These are phyloP conservation scores for Pelagophyceae sp. DNA, from an alignment of 352 stramenopile genomes.

Conservation along the genomic window DNA sequence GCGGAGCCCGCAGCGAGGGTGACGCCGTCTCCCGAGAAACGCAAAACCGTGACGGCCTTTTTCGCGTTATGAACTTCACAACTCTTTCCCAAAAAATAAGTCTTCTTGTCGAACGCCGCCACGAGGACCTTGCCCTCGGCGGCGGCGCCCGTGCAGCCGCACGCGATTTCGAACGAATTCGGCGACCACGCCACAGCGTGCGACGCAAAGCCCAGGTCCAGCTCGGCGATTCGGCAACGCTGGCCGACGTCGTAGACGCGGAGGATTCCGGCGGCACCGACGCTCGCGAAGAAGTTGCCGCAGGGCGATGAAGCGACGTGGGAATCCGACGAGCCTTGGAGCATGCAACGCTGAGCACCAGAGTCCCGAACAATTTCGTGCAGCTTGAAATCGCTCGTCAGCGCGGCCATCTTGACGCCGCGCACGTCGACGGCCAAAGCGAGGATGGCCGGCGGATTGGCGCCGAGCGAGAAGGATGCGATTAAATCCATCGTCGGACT, in stretches of 20 bases:
- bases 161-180: not conserved
- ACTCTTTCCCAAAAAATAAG: not conserved
- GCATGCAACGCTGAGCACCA: not conserved
- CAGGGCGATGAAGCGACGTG: not conserved
- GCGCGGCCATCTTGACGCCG: not conserved
- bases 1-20: slow-evolving; percentile 64
- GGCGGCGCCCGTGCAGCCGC: not conserved
- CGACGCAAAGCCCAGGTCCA: not conserved
- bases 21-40: slow-evolving; percentile 67
- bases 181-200: not conserved
- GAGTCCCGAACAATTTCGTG: not conserved
- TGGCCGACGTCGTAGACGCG: not conserved
- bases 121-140: slow-evolving; percentile 20
- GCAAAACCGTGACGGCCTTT: slow-evolving; percentile 35
- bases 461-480: not conserved
- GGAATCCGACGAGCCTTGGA: not conserved
- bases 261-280: not conserved
- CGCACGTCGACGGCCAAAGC: not conserved
- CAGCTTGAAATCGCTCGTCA: not conserved
- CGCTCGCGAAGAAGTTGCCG: not conserved
- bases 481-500: not conserved
- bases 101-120: slow-evolving; percentile 6
- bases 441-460: not conserved
- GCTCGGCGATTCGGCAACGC: not conserved
- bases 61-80: slow-evolving; percentile 26